Conservation (phyloP, 345 rosid genomes). For the Salix udensis region DNA sequence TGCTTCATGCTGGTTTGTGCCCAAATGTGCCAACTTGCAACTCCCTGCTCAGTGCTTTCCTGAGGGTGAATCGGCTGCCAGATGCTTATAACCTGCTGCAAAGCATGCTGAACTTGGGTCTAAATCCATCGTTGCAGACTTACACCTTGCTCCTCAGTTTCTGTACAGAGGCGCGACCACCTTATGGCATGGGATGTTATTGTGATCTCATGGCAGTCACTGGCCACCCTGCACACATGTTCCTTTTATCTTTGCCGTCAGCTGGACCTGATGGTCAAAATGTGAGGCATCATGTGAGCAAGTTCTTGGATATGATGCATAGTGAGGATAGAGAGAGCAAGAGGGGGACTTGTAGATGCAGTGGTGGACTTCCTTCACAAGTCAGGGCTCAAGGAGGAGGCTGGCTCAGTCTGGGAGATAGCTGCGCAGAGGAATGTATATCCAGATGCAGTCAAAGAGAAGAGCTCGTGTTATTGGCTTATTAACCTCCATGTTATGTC, state of each 20-base stretch:
- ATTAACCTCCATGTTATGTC: conserved; percentile 96
- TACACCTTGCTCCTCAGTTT: conserved; percentile 85
- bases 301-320: conserved; percentile 81
- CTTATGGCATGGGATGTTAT: conserved; percentile 66
- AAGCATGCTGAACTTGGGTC: conserved; percentile 65
- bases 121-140: conserved; percentile 73
- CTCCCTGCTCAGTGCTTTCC: conserved; percentile 86
- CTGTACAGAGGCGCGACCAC: conserved; percentile 72
- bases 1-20: conserved; percentile 68
- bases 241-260: conserved; percentile 69
- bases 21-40: conserved; percentile 98
- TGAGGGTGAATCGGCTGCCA: conserved; percentile 54
- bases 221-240: conserved; percentile 80
- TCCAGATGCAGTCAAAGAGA: conserved; percentile 77
- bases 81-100: conserved; percentile 76
- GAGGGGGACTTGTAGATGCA: conserved; percentile 81
- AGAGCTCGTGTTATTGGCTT: conserved; percentile 77
- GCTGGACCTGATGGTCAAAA: conserved; percentile 89
- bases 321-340: conserved; percentile 98
- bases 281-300: conserved; percentile 65
- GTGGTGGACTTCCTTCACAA: conserved; percentile 89
- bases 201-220: conserved; percentile 74
- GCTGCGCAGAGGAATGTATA: conserved; percentile 77
- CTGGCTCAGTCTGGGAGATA: conserved; percentile 93
- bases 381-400: conserved; percentile 89